Conservation (phyloP, 2,329 filamentous ascomycete species). For the Ophiocordyceps sinensis region DNA sequence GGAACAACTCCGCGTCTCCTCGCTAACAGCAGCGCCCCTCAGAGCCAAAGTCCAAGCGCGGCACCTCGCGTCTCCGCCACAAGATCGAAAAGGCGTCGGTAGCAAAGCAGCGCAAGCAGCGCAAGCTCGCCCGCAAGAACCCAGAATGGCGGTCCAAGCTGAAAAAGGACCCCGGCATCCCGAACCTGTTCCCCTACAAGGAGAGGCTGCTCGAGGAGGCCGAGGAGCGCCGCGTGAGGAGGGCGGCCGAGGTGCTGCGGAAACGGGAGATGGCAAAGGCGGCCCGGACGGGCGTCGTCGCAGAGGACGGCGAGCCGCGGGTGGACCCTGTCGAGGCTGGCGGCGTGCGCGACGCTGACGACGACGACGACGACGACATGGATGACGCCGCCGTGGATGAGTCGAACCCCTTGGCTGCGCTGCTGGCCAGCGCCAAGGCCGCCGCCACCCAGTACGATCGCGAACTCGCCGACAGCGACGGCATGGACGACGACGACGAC, state of each 20-base stretch:
- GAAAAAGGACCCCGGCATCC: constrained; percentile 97
- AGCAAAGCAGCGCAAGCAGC: constrained; percentile 80
- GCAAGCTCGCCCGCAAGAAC: constrained; percentile 88
- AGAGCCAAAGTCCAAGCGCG: constrained; percentile 95
- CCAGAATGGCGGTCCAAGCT: constrained; percentile 89
- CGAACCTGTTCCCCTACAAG: constrained; percentile 96
- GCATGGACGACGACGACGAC: constrained; percentile 33
- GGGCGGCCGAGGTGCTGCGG: constrained; percentile 62
- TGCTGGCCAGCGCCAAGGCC: constrained; percentile 68
- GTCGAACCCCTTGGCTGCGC: constrained; percentile 82
- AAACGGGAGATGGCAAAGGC: constrained; percentile 60
- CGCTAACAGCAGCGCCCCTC: constrained; percentile 1
- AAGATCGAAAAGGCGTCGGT: constrained; percentile 90
- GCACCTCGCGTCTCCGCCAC: constrained; percentile 75
- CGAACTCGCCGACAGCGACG: constrained; percentile 44
- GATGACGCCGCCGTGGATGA: constrained; percentile 52
- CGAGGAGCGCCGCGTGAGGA: constrained; percentile 70
- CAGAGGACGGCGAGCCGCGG: constrained; percentile 21
- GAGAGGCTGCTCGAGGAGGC: constrained; percentile 90
- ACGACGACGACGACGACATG: constrained; percentile 35
- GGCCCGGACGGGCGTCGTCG: constrained; percentile 38
- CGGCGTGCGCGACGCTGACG: constrained; percentile 31
- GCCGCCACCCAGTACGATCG: constrained; percentile 64
- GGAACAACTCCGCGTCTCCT: not conserved
- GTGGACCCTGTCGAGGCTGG: constrained; percentile 31